Conservation (phyloP, 306 rosid species). For the Begonia masoniana region DNA sequence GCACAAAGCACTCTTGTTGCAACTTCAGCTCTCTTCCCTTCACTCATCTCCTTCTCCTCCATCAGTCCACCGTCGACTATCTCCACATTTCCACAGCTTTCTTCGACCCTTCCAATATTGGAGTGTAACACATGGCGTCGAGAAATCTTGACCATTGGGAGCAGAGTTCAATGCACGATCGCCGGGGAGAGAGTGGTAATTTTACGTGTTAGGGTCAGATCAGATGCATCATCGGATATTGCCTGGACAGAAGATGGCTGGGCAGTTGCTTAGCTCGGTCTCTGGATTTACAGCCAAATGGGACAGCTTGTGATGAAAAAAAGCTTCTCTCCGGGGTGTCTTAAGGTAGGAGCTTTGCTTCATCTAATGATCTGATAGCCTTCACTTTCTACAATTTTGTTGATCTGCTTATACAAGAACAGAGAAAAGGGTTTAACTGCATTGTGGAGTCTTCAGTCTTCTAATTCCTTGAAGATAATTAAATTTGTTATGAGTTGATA, state of each 20-base stretch:
- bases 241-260: too few species aligned
- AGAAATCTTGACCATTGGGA: slow-evolving; percentile 62
- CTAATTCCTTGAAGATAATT: too few species aligned
- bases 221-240: slow-evolving; percentile 11
- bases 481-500: slow-evolving; percentile 1
- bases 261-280: too few species aligned
- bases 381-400: too few species aligned
- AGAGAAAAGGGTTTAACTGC: too few species aligned
- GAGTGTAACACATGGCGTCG: not conserved
- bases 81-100: slow-evolving; percentile 31
- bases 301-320: slow-evolving; percentile 36
- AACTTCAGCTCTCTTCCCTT: slow-evolving; percentile 63
- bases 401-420: too few species aligned
- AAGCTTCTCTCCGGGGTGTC: slow-evolving; percentile 34
- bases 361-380: slow-evolving; percentile 9
- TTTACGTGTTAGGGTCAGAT: slow-evolving; percentile 13
- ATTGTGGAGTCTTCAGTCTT: too few species aligned
- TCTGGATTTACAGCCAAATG: slow-evolving; percentile 28
- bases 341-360: slow-evolving; percentile 43
- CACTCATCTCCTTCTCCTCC: slow-evolving; percentile 54
- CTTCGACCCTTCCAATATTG: slow-evolving; percentile 16
- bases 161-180: slow-evolving; percentile 39
- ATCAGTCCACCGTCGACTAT: slow-evolving; percentile 18
- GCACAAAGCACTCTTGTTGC: slow-evolving; percentile 65
- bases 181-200: slow-evolving; percentile 32